Base-by-base conservation (phyloP, 208 protist genomes). In the Trypanosoma vivax region DNA sequence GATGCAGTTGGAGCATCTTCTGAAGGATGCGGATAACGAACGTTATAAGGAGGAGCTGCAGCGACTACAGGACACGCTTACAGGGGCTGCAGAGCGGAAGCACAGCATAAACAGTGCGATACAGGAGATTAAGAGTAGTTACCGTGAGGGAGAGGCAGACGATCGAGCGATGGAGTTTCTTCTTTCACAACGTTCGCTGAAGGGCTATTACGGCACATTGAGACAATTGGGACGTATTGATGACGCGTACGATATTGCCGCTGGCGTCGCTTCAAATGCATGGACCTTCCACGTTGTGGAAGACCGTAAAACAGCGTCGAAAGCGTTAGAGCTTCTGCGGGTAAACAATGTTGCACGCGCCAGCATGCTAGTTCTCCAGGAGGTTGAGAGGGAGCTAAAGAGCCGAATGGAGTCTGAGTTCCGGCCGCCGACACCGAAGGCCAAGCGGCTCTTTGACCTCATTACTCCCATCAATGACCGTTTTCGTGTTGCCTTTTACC, bases 261-360 rank as follows among this genome's bases (percentile, higher is more conserved):
- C 99, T 11, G 97, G 94, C 2, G 98, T 98, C 9, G 97, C 94
- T 6, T 94, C 90, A 38, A 96, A 94, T 41, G 74, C 75, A n/a
- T 90, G 99, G 50, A 87, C 98, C 53, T 83, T 96, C 54, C 96
- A 99, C 63, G 97, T 99, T 5, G 98, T 99, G 1, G 96, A 99
- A 48, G 97, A 89, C 38, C 83, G 83, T 3, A 67, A 81, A 2
- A 94, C 88, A 5, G 98, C 90, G 0, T 76, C 93, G 18, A 35
- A 59, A 24, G 98, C 94, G 50, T 73, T 99, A 13, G 78, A 94
- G 52, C 52, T 93, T 34, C 78, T 99, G 9, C 93, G 95, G 55
- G 63, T 84, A 64, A 60, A 97, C 47, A 87, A 97, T 51, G 73
- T 98, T 11, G 98, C 97, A 35, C 78, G 88, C 27, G 94, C 94